A percentile compares a stretch with the other conserved stretches of the same genome.
Conservation (phyloP, 164 flowering plant species). For the Stephania yunnanensis region DNA sequence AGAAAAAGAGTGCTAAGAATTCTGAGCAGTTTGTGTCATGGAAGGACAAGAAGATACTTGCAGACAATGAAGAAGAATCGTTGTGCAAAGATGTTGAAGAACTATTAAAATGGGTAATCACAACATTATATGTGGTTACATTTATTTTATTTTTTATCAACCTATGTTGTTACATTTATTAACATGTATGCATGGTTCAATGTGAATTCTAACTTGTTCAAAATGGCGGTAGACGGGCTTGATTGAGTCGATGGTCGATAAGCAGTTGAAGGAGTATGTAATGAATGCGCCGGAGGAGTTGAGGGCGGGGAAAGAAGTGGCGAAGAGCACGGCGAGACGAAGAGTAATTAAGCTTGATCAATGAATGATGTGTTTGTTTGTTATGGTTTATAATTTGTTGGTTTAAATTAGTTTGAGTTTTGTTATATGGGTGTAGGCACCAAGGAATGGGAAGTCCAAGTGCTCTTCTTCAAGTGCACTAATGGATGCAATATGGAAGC, state of each 20-base stretch:
- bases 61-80: constrained; percentile 32
- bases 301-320: constrained; percentile 21
- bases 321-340: constrained; percentile 21
- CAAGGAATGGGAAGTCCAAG: constrained; percentile 20
- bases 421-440: constrained; percentile 16
- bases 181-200: no score
- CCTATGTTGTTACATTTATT: no score
- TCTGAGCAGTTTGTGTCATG: constrained; percentile 23
- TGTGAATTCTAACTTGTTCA: not conserved
- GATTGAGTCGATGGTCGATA: constrained; percentile 35
- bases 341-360: constrained; percentile 21
- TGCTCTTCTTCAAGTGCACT: constrained; percentile 20
- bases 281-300: constrained; percentile 27
- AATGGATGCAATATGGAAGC: constrained; percentile 37
- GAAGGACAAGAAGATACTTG: constrained; percentile 29
- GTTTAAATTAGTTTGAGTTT: not conserved
- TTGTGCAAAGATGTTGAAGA: constrained; percentile 30
- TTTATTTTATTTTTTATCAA: no score
- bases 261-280: constrained; percentile 33
- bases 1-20: constrained; percentile 5
- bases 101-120: constrained; percentile 30
- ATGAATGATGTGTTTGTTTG: no score
- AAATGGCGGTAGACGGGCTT: constrained; percentile 22
- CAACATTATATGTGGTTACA: no score
- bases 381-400: not conserved